Base-by-base conservation (phyloP, 805 yeast species). In the Candida pseudoglaebosa region DNA sequence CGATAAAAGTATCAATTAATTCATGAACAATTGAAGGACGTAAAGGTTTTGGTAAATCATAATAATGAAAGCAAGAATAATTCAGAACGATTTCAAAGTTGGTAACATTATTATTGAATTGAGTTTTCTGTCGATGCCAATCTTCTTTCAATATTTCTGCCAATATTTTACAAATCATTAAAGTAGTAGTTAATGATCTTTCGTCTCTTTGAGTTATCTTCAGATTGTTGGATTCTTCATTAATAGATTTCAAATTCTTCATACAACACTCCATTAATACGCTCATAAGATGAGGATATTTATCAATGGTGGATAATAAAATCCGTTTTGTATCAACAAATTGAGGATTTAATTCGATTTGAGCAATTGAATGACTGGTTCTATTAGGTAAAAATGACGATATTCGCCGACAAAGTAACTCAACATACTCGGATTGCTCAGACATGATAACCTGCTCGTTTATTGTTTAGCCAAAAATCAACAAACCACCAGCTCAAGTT, bases 331-430 rank as follows among this genome's bases (percentile, higher is more conserved):
- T 59, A 18, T 52, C 46, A 15, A 59, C 40, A 41, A 58, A 68
- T 43, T 67, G 73, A 2, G 69, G 64, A 39, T 67, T 62, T 31
- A 66, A 49, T 49, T 67, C 72, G 6, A 67, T 68, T 40, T 68
- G 73, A 8, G 59, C 58, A 8, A 64, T 42, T 3, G 64, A 47
- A 42, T 57, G 56, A n/a, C 72, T 71, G 1, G 71, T 61, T 20
- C 65, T 48, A 45, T 52, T 57, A 13, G 73, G 73, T 17, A 68
- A 50, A 18, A 66, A 50, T 18, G 60, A 52, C 35, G 57, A 64
- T 29, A 68, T 49, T 32, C 72, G 42, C 38, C 50, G 50, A 15
- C 54, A 38, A 18, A 62, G 37, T 5, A 58, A 47, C 14, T 49
- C 50, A 5, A 62, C 48, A 36, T 52, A 61, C 5, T 28, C 24